A percentile compares a stretch with the other conserved stretches of the same genome.
Conservation (phyloP, 805 yeast genomes). For the Nakazawaea ambrosiae region DNA sequence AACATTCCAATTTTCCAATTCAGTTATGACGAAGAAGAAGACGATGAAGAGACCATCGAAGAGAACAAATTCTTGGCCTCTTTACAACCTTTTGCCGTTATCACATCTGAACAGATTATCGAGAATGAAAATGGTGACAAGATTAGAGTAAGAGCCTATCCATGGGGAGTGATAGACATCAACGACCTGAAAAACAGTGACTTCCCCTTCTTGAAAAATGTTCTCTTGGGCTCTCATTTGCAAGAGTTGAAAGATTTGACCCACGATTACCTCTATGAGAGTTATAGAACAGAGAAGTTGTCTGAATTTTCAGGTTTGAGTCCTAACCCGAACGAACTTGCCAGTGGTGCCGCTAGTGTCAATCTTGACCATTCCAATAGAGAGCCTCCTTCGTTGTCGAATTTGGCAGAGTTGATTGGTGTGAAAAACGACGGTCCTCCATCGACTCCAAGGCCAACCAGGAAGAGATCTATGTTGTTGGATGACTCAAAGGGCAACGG, state of each 20-base stretch:
- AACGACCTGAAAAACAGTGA: conserved; percentile 46
- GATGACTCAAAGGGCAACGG: too few relatives aligned
- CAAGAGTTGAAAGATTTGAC: conserved; percentile 62
- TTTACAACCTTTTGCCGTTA: conserved; percentile 71
- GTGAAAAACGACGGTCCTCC: conserved; percentile 17
- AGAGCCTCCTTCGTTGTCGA: conserved; percentile 55
- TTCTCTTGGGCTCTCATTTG: conserved; percentile 50
- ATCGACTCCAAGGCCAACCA: conserved; percentile 12
- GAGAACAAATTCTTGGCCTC: conserved; percentile 57
- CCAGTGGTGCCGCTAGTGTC: not conserved
- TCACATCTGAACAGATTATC: conserved; percentile 55
- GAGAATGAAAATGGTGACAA: conserved; percentile 38
- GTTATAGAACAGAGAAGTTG: conserved; percentile 58
- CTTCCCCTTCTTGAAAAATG: conserved; percentile 47
- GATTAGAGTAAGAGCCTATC: conserved; percentile 59
- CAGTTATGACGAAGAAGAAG: conserved; percentile 65
- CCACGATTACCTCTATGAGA: conserved; percentile 57
- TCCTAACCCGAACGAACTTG: conserved; percentile 13
- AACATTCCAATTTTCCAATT: conserved; percentile 74
- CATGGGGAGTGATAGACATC: conserved; percentile 67
- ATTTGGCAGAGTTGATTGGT: conserved; percentile 45
- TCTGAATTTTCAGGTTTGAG: conserved; percentile 42
- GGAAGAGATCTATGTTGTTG: conserved; percentile 30
- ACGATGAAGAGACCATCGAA: conserved; percentile 60
- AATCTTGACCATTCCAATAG: conserved; percentile 11